These are phyloP conservation scores for Cucurbitaria berberidis DNA, from an alignment of 2,329 filamentous ascomycete genomes.

Conservation along the genomic window DNA sequence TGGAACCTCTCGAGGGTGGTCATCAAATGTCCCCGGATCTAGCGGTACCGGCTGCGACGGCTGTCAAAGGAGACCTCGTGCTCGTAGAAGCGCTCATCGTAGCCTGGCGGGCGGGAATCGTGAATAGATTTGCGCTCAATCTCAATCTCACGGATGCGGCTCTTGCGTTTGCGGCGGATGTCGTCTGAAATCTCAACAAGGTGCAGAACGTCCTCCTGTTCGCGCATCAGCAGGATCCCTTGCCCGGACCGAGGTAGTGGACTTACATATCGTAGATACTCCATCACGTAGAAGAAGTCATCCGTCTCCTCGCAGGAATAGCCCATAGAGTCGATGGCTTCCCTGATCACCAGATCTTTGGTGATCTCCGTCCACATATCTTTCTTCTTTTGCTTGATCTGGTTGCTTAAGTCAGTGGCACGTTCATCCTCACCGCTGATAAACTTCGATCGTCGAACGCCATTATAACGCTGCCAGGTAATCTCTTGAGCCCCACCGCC, in stretches of 20 bases:
- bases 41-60: slow-evolving; percentile 47
- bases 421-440: slow-evolving; percentile 67
- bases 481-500: slow-evolving; percentile 78
- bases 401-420: slow-evolving; percentile 52
- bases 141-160: slow-evolving; percentile 66
- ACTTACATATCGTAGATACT: slow-evolving; percentile 87
- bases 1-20: slow-evolving; percentile 3
- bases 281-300: slow-evolving; percentile 88
- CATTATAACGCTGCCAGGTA: slow-evolving; percentile 79
- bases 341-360: slow-evolving; percentile 84
- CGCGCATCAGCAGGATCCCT: slow-evolving; percentile 13
- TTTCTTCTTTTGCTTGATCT: slow-evolving; percentile 48
- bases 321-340: slow-evolving; percentile 82
- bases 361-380: slow-evolving; percentile 96
- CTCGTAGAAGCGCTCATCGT: slow-evolving; percentile 71
- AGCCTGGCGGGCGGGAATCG: slow-evolving; percentile 55
- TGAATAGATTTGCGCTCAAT: slow-evolving; percentile 64
- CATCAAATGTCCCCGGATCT: slow-evolving; percentile 11
- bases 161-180: slow-evolving; percentile 71
- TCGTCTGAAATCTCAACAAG: slow-evolving; percentile 83
- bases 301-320: slow-evolving; percentile 93
- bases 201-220: slow-evolving; percentile 82
- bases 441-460: slow-evolving; percentile 76
- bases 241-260: neutral
- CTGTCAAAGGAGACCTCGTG: slow-evolving; percentile 70